A percentile compares a stretch with the other conserved stretches of the same genome.
These are phyloP conservation scores for Wallacemonas sp. DNA, from an alignment of 208 protist genomes.

Conservation along the genomic window DNA sequence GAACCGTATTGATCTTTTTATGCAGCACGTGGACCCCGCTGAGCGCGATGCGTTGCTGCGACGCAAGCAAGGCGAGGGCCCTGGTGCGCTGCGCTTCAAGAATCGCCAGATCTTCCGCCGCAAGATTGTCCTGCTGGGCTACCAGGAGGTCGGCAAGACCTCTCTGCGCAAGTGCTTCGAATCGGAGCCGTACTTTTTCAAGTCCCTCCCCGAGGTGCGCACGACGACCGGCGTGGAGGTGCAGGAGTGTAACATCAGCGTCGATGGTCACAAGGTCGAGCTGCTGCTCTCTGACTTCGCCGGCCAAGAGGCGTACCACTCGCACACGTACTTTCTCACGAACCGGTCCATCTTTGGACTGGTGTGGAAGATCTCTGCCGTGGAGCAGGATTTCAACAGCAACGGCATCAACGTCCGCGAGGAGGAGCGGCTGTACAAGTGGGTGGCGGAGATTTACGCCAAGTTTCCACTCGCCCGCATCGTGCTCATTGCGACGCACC, in stretches of 20 bases:
- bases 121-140: slow-evolving; percentile 84
- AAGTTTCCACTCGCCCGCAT: slow-evolving; percentile 79
- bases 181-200: slow-evolving; percentile 83
- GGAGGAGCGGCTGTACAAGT: slow-evolving; percentile 85
- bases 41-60: slow-evolving; percentile 14
- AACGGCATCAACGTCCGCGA: slow-evolving; percentile 77
- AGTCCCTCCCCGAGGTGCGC: slow-evolving; percentile 74
- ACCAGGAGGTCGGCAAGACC: slow-evolving; percentile 92
- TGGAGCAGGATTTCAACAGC: slow-evolving; percentile 85
- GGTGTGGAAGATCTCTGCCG: slow-evolving; percentile 90
- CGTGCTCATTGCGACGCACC: slow-evolving; percentile 85
- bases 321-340: slow-evolving; percentile 85
- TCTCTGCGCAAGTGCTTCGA: slow-evolving; percentile 89
- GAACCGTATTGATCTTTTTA: slow-evolving; percentile 18
- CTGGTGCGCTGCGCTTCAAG: slow-evolving; percentile 43
- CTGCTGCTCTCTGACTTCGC: slow-evolving; percentile 85
- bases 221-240: slow-evolving; percentile 86
- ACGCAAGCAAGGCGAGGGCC: slow-evolving; percentile 12
- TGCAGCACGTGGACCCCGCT: slow-evolving; percentile 23
- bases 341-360: slow-evolving; percentile 84
- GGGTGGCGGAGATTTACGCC: slow-evolving; percentile 87
- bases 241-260: slow-evolving; percentile 50
- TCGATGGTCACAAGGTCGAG: slow-evolving; percentile 63
- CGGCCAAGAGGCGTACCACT: slow-evolving; percentile 88
- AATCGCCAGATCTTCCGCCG: slow-evolving; percentile 70